Evolutionary conservation across 2,329 filamentous ascomycete genomes (phyloP), one percentile per base, ranked within the genome.

Genomic region (Botrytis deweyae): DNA sequence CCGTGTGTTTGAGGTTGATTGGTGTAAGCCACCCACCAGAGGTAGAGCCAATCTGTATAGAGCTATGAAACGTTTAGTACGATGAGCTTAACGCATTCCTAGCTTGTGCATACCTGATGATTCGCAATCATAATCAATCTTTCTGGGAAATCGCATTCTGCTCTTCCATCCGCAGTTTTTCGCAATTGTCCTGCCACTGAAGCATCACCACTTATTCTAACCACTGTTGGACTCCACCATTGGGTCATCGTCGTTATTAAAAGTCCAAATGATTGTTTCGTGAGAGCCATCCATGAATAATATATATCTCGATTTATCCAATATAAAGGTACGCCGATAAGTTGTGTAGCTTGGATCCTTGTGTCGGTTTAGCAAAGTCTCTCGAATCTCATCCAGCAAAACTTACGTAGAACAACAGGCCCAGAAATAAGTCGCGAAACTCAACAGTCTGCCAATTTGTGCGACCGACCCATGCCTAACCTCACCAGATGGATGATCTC

Each of bases 1-100:
- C 94, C 94, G 79, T 96, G 92, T 89, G 94, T 93, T 71, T 88
- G 87, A 73, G 92, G 92, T 2, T 79, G 82, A 80, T 91, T 91
- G 40, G 92, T 93, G 79, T 97, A 97, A n/a, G 91, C 93, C 40
- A 94, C 91, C 94, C 94, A 97, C 94, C 94, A 97, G 12, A 97
- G 88, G 81, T 97, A 97, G 14, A 97, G 83, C 94, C 93, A 97
- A 83, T 97, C 93, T 14, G 93, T 95, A 81, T 97, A 97, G 70
- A 97, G 90, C 88, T 88, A 77, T 38, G 1, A 40, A 22, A 63
- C 49, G 77, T 80, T 58, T 75, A 81, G 80, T 66, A 74, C 36
- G 7, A 49, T 42, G 22, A 33, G 63, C 16, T 68, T 8, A 36
- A 9, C 42, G 22, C 10, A 25, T 22, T 16, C 7, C 29, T 44